Evolutionary conservation across 176 grass and related monocot genomes (phyloP).

Genomic region (Ensete glaucum): DNA sequence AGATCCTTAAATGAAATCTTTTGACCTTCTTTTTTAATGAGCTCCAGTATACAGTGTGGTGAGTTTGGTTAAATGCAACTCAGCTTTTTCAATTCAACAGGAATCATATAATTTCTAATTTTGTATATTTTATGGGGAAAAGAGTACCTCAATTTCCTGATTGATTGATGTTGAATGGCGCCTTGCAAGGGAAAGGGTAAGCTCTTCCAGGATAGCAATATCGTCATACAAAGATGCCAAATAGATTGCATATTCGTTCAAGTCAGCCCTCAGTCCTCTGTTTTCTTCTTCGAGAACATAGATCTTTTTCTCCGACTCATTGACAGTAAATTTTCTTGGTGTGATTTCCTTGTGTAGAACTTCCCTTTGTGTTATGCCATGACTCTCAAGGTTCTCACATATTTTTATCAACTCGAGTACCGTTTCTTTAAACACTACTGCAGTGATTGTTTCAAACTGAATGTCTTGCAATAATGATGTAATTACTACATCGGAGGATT

Average conservation of each 20-base stretch:
- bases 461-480: slow-evolving; percentile 53
- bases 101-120: neutral
- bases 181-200: slow-evolving; percentile 52
- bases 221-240: slow-evolving; percentile 54
- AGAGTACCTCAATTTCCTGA: slow-evolving; percentile 49
- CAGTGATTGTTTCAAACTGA: slow-evolving; percentile 57
- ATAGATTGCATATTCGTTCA: slow-evolving; percentile 52
- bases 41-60: neutral
- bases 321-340: slow-evolving; percentile 48
- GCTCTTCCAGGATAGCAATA: slow-evolving; percentile 49
- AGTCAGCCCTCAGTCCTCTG: slow-evolving; percentile 64
- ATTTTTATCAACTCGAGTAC: slow-evolving; percentile 52
- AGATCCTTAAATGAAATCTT: neutral
- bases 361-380: slow-evolving; percentile 64
- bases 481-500: slow-evolving; percentile 49
- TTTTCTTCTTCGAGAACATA: slow-evolving; percentile 63
- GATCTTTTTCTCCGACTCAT: slow-evolving; percentile 67
- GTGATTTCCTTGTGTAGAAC: slow-evolving; percentile 74
- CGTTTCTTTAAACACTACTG: slow-evolving; percentile 66
- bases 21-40: neutral
- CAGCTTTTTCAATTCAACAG: neutral
- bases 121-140: neutral
- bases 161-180: slow-evolving; percentile 43
- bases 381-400: slow-evolving; percentile 75
- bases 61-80: neutral